Conservation (phyloP, 108 stramenopile species). For the Licmophora abbreviata region DNA sequence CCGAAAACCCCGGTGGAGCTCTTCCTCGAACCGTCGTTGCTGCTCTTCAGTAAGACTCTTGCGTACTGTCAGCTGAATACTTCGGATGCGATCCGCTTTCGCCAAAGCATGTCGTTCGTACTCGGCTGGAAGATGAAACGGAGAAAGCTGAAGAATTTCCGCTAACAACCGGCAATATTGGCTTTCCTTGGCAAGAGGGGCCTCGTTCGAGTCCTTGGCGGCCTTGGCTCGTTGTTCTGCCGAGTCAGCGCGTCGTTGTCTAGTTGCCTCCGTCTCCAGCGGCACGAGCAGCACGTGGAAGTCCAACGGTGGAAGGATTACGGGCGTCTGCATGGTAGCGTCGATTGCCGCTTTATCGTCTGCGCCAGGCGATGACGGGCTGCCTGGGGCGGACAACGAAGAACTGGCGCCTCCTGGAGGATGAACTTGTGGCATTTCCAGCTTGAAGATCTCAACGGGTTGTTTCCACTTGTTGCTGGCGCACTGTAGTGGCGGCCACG, state of each 20-base stretch:
- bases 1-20: slow-evolving; percentile 70
- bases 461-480: slow-evolving; percentile 91
- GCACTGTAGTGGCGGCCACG: slow-evolving; percentile 67
- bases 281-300: slow-evolving; percentile 75
- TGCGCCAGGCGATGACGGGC: slow-evolving; percentile 37
- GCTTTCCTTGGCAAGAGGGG: slow-evolving; percentile 34
- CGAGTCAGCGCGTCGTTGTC: slow-evolving; percentile 41
- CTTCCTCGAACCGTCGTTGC: slow-evolving; percentile 58
- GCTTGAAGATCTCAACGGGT: slow-evolving; percentile 59
- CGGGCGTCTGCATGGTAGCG: slow-evolving; percentile 48
- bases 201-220: slow-evolving; percentile 8
- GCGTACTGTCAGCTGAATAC: slow-evolving; percentile 59
- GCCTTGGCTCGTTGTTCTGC: slow-evolving; percentile 25
- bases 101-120: slow-evolving; percentile 65
- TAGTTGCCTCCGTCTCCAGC: slow-evolving; percentile 44
- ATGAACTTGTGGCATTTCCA: slow-evolving; percentile 66
- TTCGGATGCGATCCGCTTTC: slow-evolving; percentile 68
- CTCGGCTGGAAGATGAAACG: slow-evolving; percentile 78
- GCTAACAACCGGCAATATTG: slow-evolving; percentile 73
- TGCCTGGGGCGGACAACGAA: slow-evolving; percentile 13
- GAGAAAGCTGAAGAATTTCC: slow-evolving; percentile 67
- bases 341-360: slow-evolving; percentile 62
- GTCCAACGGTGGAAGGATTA: slow-evolving; percentile 64
- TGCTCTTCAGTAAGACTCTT: slow-evolving; percentile 56
- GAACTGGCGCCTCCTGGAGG: slow-evolving; percentile 7